A percentile compares a stretch with the other conserved stretches of the same genome.
phyloP scores from a whole-genome alignment of 2,329 filamentous ascomycete species.

The Neodidymelliopsis sp. region DNA sequence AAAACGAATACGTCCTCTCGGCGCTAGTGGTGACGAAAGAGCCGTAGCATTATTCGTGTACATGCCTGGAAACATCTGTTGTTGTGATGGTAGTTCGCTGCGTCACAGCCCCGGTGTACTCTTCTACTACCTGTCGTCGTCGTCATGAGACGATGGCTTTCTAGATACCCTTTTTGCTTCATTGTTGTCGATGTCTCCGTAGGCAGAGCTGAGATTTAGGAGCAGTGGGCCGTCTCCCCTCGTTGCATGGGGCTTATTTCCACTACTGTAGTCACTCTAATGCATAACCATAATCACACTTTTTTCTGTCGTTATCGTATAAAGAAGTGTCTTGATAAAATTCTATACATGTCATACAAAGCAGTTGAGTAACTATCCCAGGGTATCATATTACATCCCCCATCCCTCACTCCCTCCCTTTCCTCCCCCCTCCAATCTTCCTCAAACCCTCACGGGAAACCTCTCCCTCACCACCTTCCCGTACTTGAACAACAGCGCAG shows the following conservation, averaged over 20 bases:
- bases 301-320: too few species aligned
- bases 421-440: too few species aligned
- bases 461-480: constrained; percentile 40
- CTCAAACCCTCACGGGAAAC: constrained; percentile 35
- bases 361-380: too few species aligned
- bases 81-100: not conserved
- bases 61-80: not conserved
- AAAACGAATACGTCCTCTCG: constrained; percentile 65
- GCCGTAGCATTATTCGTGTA: not conserved
- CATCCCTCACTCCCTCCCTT: not conserved
- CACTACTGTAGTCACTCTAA: constrained; percentile 6
- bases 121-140: not conserved
- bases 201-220: too few species aligned
- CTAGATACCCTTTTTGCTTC: constrained; percentile 2
- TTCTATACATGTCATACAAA: too few species aligned
- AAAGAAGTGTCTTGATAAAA: too few species aligned
- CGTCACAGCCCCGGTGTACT: not conserved
- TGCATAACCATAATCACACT: constrained; percentile 8
- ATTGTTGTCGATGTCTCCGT: too few species aligned
- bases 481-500: constrained; percentile 44
- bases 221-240: not conserved
- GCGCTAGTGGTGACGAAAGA: too few species aligned
- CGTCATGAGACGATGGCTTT: not conserved
- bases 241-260: not conserved
- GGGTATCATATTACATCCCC: not conserved